phyloP scores from a whole-genome alignment of 1,139 yeast genomes.

The Pichia sp. region DNA sequence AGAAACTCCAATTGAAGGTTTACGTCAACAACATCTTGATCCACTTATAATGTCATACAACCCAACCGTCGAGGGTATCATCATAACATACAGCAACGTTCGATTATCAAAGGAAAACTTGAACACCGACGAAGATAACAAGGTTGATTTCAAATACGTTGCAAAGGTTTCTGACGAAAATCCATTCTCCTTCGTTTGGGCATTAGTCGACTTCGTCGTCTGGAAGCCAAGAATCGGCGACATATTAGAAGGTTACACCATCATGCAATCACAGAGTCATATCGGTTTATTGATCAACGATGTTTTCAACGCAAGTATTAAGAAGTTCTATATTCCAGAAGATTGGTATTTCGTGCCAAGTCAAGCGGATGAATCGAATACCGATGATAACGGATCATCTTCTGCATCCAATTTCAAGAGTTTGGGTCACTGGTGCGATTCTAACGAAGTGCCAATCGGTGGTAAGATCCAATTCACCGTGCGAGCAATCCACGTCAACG shows the following conservation, averaged over 20 bases:
- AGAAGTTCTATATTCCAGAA: conserved; percentile 76
- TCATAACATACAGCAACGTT: conserved; percentile 72
- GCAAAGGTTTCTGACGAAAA: conserved; percentile 77
- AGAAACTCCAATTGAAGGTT: conserved; percentile 69
- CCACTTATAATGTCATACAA: conserved; percentile 85
- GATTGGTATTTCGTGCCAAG: conserved; percentile 82
- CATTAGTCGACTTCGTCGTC: conserved; percentile 74
- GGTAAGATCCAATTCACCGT: conserved; percentile 79
- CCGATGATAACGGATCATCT: conserved; percentile 9
- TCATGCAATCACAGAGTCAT: conserved; percentile 94
- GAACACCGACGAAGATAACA: conserved; percentile 26
- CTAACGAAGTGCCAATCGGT: conserved; percentile 66
- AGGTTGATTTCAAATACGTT: conserved; percentile 35
- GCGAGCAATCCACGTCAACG: conserved; percentile 70
- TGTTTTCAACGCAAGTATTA: conserved; percentile 92
- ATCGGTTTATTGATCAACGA: conserved; percentile 89
- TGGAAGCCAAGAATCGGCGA: conserved; percentile 94
- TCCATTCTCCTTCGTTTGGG: conserved; percentile 89
- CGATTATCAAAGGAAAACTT: conserved; percentile 39
- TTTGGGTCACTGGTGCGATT: conserved; percentile 87
- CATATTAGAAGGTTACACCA: conserved; percentile 76
- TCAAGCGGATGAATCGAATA: conserved; percentile 57
- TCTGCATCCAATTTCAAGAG: conserved; percentile 34
- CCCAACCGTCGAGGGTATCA: conserved; percentile 73
- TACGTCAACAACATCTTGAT: conserved; percentile 84